Conservation (phyloP, 2,329 filamentous ascomycete genomes). For the Trichophyton benhamiae region DNA sequence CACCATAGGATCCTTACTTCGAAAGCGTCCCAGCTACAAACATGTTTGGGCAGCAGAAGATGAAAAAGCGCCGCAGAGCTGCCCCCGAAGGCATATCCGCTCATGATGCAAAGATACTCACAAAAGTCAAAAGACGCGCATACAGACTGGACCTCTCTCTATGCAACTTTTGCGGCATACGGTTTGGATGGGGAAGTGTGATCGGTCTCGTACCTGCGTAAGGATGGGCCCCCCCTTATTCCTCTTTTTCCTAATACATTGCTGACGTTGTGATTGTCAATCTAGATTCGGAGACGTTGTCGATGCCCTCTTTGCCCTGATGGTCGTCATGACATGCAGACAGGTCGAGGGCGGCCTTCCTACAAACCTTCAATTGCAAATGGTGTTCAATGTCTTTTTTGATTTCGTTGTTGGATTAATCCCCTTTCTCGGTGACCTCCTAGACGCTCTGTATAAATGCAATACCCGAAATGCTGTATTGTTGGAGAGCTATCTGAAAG, state of each 20-base stretch:
- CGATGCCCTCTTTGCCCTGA: slow-evolving; percentile 61
- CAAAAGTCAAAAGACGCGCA: slow-evolving; percentile 70
- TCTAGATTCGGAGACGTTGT: slow-evolving; percentile 59
- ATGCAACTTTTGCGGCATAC: slow-evolving; percentile 67
- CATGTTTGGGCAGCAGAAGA: slow-evolving; percentile 51
- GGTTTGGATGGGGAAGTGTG: slow-evolving; percentile 79
- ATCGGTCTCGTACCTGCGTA: slow-evolving; percentile 74
- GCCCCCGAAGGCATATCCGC: slow-evolving; percentile 69
- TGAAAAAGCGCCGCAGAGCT: slow-evolving; percentile 75
- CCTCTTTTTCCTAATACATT: neutral
- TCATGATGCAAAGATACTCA: slow-evolving; percentile 71
- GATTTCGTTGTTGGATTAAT: slow-evolving; percentile 40
- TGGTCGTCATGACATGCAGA: slow-evolving; percentile 60
- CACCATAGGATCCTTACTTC: slow-evolving; percentile 71
- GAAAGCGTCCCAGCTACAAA: slow-evolving; percentile 66
- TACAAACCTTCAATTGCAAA: slow-evolving; percentile 46
- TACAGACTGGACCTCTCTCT: slow-evolving; percentile 76
- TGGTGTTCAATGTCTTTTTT: slow-evolving; percentile 64
- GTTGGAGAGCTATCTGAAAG: slow-evolving; percentile 33
- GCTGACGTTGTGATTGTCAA: neutral
- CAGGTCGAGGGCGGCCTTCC: slow-evolving; percentile 64
- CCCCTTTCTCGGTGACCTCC: slow-evolving; percentile 39
- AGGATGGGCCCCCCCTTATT: slow-evolving; percentile 30
- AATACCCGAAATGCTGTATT: slow-evolving; percentile 38
- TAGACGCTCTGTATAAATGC: slow-evolving; percentile 37